Base-by-base conservation (phyloP, 345 rosid genomes). In the Microcos paniculata region DNA sequence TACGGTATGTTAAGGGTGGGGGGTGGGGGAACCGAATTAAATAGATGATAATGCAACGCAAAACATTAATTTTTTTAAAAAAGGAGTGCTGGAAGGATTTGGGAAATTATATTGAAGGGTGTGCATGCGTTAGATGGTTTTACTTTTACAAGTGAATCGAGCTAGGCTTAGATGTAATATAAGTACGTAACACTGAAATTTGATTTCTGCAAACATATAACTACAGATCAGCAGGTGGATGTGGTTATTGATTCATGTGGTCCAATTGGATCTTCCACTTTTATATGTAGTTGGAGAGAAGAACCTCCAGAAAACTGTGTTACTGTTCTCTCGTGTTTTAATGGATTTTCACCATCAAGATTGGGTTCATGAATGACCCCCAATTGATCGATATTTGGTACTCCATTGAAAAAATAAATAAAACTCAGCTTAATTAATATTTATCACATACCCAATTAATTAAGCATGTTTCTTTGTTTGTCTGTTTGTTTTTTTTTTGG, bases 251-350 rank as follows among this genome's bases (percentile, higher is more conserved):
- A 77, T 65, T 51, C 46, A 45, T 46, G 87, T 81, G 87, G 84
- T 84, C 84, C 87, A 73, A 16, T 65, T 81, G 62, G 62, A 77
- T 74, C 74, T 74, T 80, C 76, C 65, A 74, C 77, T 70, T 78
- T 70, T 64, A 52, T 57, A 72, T 46, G 62, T n/a, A n/a, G n/a
- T 79, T 58, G 46, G 76, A 70, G 83, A 79, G 59, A 72, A 63
- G n/a, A n/a, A 28, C 68, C 42, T 59, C 71, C 76, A 77, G 49
- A 19, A 70, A 19, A 16, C 71, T 38, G 46, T 63, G n/a, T n/a
- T n/a, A 74, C 46, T 81, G 64, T 70, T 57, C 74, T 78, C 33
- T 69, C 61, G 24, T 57, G 13, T 57, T 57, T 57, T 24, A n/a
- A 59, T 59, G 64, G 31, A 30, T 61, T 61, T 61, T 30, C 42